phyloP scores from a whole-genome alignment of 2,329 filamentous ascomycete genomes.

The Monosporascus sp. region DNA sequence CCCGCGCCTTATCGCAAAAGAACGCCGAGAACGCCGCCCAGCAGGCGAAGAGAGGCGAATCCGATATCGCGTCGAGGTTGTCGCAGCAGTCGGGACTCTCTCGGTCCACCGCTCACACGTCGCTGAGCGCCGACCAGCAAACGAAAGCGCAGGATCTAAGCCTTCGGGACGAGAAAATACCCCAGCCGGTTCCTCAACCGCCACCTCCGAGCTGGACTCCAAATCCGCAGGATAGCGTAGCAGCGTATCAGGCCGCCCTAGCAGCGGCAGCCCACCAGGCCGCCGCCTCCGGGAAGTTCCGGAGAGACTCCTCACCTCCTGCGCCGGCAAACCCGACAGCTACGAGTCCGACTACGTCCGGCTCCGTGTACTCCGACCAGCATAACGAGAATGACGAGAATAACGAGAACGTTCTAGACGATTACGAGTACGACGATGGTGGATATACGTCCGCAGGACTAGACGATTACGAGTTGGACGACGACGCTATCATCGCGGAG shows the following conservation, averaged over 20 bases:
- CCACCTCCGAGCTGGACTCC: slow-evolving; percentile 8
- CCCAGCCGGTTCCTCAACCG: slow-evolving; percentile 7
- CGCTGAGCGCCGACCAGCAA: slow-evolving; percentile 33
- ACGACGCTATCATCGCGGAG: slow-evolving; percentile 88
- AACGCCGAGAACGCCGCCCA: slow-evolving; percentile 21
- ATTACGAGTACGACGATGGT: slow-evolving; percentile 56
- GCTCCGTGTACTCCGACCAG: slow-evolving; percentile 18
- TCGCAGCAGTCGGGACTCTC: slow-evolving; percentile 39
- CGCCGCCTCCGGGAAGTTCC: slow-evolving; percentile 69
- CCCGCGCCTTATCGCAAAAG: slow-evolving; percentile 44
- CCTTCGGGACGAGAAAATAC: slow-evolving; percentile 4
- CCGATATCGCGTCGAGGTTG: slow-evolving; percentile 39
- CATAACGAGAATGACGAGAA: slow-evolving; percentile 13
- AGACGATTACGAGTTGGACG: slow-evolving; percentile 65
- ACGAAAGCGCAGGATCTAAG: slow-evolving; percentile 11
- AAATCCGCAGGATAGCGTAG: slow-evolving; percentile 30
- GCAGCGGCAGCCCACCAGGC: slow-evolving; percentile 76
- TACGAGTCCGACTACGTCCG: slow-evolving; percentile 30
- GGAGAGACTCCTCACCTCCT: slow-evolving; percentile 48
- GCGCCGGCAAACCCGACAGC: slow-evolving; percentile 29
- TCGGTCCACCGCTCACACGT: slow-evolving; percentile 50
- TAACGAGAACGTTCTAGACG: slow-evolving; percentile 17
- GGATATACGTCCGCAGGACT: slow-evolving; percentile 28
- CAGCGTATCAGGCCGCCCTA: slow-evolving; percentile 77
- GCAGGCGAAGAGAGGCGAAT: slow-evolving; percentile 37